Evolutionary conservation across 2,329 filamentous ascomycete species (phyloP).

Genomic region (Trichoderma citrinoviride): DNA sequence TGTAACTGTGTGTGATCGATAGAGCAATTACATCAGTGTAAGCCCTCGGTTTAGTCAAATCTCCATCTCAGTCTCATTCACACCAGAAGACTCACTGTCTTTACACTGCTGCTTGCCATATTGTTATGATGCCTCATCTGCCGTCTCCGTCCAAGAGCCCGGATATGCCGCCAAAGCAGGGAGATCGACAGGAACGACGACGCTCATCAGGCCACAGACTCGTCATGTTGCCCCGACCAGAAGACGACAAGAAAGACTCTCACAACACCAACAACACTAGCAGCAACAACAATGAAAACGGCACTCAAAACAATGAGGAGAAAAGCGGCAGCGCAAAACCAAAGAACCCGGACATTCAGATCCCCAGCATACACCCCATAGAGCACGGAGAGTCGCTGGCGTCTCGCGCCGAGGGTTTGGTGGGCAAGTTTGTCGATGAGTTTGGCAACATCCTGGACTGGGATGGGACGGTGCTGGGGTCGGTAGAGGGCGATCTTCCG

Average conservation of each 20-base stretch:
- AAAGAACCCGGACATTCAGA: slow-evolving; percentile 28
- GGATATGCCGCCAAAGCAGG: not conserved
- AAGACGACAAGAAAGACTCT: not conserved
- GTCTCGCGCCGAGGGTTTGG: slow-evolving; percentile 41
- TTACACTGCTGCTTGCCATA: not conserved
- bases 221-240: slow-evolving; percentile 17
- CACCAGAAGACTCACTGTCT: too few species aligned
- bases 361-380: slow-evolving; percentile 44
- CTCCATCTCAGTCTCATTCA: not conserved
- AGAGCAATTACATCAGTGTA: not conserved
- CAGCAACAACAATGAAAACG: too few species aligned
- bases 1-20: not conserved
- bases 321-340: not conserved
- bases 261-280: not conserved
- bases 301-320: not conserved
- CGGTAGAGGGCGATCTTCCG: slow-evolving; percentile 53
- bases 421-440: slow-evolving; percentile 51
- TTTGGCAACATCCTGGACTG: slow-evolving; percentile 53
- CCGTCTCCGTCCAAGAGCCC: slow-evolving; percentile 1
- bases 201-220: slow-evolving; percentile 9
- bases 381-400: slow-evolving; percentile 34
- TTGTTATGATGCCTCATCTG: slow-evolving; percentile 4
- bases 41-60: not conserved
- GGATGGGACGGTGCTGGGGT: slow-evolving; percentile 50
- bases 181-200: slow-evolving; percentile 13